These are phyloP conservation scores for Strobilomyces confusus DNA, from an alignment of 768 basidiomycete genomes.

Conservation along the genomic window DNA sequence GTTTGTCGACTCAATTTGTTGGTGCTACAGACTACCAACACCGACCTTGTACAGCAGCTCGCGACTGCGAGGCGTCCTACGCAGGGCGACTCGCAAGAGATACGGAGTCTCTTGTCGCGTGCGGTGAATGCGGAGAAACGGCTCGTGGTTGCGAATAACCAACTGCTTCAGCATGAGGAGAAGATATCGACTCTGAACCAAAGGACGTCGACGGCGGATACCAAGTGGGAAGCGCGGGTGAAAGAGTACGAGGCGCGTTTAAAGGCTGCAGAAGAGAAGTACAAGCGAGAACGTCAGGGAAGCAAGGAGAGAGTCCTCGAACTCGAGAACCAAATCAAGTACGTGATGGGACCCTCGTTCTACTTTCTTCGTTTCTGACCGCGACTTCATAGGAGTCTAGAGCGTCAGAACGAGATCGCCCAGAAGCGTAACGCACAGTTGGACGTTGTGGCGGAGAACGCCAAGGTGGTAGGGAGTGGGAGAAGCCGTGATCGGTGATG, in stretches of 20 bases:
- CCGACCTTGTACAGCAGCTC: slow-evolving; percentile 72
- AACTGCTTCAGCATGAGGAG: slow-evolving; percentile 80
- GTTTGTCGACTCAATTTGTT: not conserved
- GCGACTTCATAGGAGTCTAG: slow-evolving; percentile 50
- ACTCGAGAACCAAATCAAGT: slow-evolving; percentile 73
- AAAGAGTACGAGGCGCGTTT: slow-evolving; percentile 84
- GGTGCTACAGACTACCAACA: slow-evolving; percentile 55
- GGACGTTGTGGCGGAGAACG: slow-evolving; percentile 30
- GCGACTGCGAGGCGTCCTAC: slow-evolving; percentile 55
- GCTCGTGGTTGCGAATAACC: slow-evolving; percentile 81
- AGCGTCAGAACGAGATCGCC: slow-evolving; percentile 76
- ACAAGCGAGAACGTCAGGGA: slow-evolving; percentile 92
- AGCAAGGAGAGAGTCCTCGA: slow-evolving; percentile 80
- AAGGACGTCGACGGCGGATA: slow-evolving; percentile 68
- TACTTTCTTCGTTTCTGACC: not conserved
- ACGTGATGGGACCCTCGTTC: slow-evolving; percentile 37
- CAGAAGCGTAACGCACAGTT: slow-evolving; percentile 56
- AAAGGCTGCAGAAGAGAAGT: slow-evolving; percentile 82
- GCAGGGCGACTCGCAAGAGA: slow-evolving; percentile 60
- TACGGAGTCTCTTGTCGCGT: slow-evolving; percentile 65
- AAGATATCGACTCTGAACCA: slow-evolving; percentile 71
- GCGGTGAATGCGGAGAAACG: slow-evolving; percentile 84
- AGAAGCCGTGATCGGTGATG: slow-evolving; percentile 21
- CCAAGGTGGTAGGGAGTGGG: slow-evolving; percentile 13
- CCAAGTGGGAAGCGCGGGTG: slow-evolving; percentile 93